These are phyloP conservation scores for Spinacia oleracea DNA, from an alignment of 179 eudicot genomes.

Conservation along the genomic window DNA sequence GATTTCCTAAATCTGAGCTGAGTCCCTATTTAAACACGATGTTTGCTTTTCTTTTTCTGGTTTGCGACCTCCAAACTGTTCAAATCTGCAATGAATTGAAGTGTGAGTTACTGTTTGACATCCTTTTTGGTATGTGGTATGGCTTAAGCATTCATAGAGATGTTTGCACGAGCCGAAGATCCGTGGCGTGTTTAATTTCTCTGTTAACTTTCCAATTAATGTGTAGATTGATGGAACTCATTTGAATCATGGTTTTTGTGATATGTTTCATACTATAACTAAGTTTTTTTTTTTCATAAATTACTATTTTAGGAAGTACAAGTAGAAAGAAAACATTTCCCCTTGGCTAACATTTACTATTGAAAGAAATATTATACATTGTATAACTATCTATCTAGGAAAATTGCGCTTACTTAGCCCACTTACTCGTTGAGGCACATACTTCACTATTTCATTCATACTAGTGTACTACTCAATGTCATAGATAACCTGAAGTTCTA, in stretches of 20 bases:
- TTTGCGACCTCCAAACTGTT: background rate
- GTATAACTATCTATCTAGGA: background rate
- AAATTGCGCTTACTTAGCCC: background rate
- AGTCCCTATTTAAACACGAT: background rate
- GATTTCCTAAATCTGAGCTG: background rate
- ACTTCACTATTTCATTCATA: background rate
- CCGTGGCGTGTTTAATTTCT: background rate
- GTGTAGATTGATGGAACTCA: background rate
- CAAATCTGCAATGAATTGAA: background rate
- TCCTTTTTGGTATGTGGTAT: background rate
- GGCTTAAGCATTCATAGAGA: background rate
- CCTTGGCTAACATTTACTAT: background rate
- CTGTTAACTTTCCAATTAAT: no score
- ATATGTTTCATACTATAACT: background rate
- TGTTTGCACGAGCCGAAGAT: background rate
- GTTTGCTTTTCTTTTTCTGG: background rate
- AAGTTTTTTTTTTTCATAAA: no score
- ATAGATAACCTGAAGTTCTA: background rate
- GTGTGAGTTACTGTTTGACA: background rate
- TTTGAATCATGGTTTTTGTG: background rate
- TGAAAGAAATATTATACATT: background rate
- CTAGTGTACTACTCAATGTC: background rate
- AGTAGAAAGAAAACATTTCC: background rate
- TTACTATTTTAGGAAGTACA: no score
- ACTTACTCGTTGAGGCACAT: background rate